Conservation (phyloP, 768 basidiomycete genomes). For the Termitomyces sp. region DNA sequence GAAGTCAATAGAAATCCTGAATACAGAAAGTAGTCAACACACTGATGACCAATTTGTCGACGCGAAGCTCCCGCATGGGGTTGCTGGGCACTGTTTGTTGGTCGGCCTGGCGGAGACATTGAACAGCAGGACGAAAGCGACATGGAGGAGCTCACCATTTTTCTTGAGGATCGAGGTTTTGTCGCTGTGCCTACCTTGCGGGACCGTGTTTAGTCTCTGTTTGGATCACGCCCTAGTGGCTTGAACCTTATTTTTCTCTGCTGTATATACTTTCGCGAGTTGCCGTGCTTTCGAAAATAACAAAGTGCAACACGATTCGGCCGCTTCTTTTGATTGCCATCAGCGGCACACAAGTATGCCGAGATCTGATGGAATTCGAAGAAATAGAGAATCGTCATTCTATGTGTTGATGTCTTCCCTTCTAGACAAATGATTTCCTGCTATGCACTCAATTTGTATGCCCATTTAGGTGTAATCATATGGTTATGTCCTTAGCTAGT, state of each 20-base stretch:
- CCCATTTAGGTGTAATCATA: no score
- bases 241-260: conserved; percentile 33
- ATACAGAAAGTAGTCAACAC: conserved; percentile 31
- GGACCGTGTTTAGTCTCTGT: conserved; percentile 18
- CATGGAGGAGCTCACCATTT: conserved; percentile 31
- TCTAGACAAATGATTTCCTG: no score
- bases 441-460: no score
- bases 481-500: no score
- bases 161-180: conserved; percentile 31
- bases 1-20: conserved; percentile 1
- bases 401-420: no score
- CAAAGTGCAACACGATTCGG: neutral
- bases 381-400: no score
- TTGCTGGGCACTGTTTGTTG: conserved; percentile 85
- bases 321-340: no score
- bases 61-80: conserved; percentile 93
- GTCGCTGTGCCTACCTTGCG: conserved; percentile 32
- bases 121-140: conserved; percentile 4
- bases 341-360: no score
- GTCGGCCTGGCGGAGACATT: conserved; percentile 55
- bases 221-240: conserved; percentile 27
- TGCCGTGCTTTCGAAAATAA: conserved; percentile 18
- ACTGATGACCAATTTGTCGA: conserved; percentile 99
- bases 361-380: no score
- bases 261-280: conserved; percentile 26